These are phyloP conservation scores for Ramaria sp. DNA, from an alignment of 768 basidiomycete species.

Conservation along the genomic window DNA sequence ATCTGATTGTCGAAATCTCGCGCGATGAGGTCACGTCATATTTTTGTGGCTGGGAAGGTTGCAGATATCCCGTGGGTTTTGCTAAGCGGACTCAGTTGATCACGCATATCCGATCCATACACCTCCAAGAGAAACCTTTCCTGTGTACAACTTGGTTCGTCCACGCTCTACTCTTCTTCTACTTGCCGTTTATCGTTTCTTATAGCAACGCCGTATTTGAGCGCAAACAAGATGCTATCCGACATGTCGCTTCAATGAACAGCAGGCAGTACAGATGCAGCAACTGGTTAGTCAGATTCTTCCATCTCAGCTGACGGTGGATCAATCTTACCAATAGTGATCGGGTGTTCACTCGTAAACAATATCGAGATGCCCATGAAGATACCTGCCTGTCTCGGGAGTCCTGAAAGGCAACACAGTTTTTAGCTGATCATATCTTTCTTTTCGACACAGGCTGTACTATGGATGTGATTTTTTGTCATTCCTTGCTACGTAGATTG, in stretches of 20 bases:
- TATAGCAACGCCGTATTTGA: not conserved
- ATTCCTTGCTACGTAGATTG: too few species aligned
- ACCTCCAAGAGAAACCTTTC: not conserved
- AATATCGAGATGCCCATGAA: conserved; percentile 7
- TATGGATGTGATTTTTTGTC: too few species aligned
- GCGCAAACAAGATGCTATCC: conserved; percentile 6
- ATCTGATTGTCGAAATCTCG: conserved; percentile 1
- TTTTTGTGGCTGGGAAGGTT: conserved; percentile 7
- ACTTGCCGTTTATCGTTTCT: not conserved
- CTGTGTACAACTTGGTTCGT: not conserved
- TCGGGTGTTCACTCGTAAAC: conserved; percentile 3
- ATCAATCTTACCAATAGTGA: not conserved
- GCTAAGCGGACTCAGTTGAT: not conserved
- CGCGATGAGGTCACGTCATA: conserved; percentile 2
- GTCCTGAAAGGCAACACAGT: not conserved
- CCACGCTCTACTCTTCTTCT: not conserved
- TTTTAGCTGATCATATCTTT: too few species aligned
- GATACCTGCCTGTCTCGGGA: not conserved
- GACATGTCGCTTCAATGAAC: conserved; percentile 7
- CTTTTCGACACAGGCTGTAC: too few species aligned
- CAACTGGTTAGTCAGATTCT: not conserved
- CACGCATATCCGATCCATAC: conserved; percentile 3
- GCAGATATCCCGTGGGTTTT: conserved; percentile 7
- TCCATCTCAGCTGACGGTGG: not conserved
- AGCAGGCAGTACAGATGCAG: conserved; percentile 8